A percentile compares a stretch with the other conserved stretches of the same genome.
phyloP scores from a whole-genome alignment of 208 protist species.

The Entamoeba invadens region DNA sequence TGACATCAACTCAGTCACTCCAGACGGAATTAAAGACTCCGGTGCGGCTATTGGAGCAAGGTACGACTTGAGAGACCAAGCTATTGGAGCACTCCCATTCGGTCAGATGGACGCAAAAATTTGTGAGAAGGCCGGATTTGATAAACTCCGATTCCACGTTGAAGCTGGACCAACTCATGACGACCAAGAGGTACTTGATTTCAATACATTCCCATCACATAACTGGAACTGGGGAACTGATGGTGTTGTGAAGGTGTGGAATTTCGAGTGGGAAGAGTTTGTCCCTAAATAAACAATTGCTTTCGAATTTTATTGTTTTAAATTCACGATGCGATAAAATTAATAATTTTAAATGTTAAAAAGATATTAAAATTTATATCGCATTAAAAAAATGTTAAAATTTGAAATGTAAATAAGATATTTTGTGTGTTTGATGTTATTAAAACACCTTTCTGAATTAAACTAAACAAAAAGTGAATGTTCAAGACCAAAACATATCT shows the following conservation, averaged over 20 bases:
- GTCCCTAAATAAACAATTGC: not conserved
- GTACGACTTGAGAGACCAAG: not conserved
- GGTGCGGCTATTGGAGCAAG: not conserved
- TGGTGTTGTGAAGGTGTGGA: not conserved
- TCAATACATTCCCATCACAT: not conserved
- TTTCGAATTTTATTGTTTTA: too few species aligned
- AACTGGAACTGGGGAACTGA: not conserved
- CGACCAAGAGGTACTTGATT: not conserved
- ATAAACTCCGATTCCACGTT: not conserved
- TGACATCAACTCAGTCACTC: not conserved
- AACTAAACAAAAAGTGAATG: too few species aligned
- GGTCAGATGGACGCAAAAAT: not conserved
- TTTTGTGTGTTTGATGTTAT: too few species aligned
- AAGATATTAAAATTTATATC: too few species aligned
- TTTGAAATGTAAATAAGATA: too few species aligned
- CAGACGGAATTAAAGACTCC: not conserved
- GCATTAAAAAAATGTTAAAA: too few species aligned
- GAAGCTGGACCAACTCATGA: not conserved
- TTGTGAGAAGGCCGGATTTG: not conserved
- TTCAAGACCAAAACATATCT: too few species aligned
- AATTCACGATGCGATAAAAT: too few species aligned
- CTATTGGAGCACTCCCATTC: not conserved
- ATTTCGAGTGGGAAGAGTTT: conserved; percentile 5
- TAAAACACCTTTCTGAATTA: too few species aligned
- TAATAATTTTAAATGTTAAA: too few species aligned